Conservation (phyloP, 768 basidiomycete species). For the Ramaria sp. region DNA sequence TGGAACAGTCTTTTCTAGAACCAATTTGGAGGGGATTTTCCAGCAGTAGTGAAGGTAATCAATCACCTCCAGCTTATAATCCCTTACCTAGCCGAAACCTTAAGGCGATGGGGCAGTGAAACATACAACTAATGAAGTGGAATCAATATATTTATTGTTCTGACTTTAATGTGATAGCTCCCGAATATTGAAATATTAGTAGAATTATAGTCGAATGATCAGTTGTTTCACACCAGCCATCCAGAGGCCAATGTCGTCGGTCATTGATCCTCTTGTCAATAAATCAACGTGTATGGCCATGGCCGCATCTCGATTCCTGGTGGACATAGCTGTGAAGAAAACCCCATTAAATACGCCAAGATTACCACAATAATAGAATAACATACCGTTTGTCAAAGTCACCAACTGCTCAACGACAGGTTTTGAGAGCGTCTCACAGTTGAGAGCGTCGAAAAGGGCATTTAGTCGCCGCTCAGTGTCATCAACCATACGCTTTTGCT, state of each 20-base stretch:
- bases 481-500: conserved; percentile 75
- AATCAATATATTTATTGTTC: background rate
- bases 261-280: conserved; percentile 66
- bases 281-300: conserved; percentile 79
- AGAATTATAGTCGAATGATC: conserved; percentile 50
- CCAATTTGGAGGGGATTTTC: no score
- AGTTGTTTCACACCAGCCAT: conserved; percentile 89
- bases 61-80: background rate
- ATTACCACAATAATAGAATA: background rate
- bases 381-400: conserved; percentile 61
- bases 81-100: no score
- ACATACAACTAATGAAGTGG: background rate
- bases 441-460: conserved; percentile 82
- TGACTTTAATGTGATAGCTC: background rate
- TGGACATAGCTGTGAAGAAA: conserved; percentile 59
- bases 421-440: conserved; percentile 73
- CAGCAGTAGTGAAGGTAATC: no score
- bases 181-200: background rate
- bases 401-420: conserved; percentile 61
- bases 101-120: no score
- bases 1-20: no score
- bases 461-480: conserved; percentile 83
- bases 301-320: conserved; percentile 66
- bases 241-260: conserved; percentile 77
- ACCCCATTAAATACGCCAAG: conserved; percentile 1